Base-by-base conservation (phyloP, 192 early-diverging fungal species). In the Backusella mclennaniae region DNA sequence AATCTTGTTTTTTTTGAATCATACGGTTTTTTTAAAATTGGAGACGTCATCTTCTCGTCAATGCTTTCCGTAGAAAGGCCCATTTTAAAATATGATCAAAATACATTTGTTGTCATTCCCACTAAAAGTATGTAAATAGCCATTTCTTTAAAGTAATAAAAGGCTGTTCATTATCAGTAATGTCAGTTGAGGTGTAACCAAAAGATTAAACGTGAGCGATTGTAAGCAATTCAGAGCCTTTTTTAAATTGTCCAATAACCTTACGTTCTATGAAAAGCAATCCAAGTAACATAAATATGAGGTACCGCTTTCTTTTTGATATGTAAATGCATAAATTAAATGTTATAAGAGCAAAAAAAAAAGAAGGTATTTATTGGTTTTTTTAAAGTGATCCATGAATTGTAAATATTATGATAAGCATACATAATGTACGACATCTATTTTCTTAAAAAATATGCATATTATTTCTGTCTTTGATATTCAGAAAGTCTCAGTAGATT, bases 401-500 rank as follows among this genome's bases (percentile, higher is more conserved):
- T 6, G 19, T 49, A 4, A 49, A 19, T 19, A 49, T 6, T 19
- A 49, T 49, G 6, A n/a, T 49, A n/a, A 49, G n/a, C n/a, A 49
- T 7, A 49, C 33, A 3, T 3, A 33, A 33, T n/a, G 6, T 21
- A n/a, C 46, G n/a, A n/a, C 19, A n/a, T 49, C 26, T 3, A 11
- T 19, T 56, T 7, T 7, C 21, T 56, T 21, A 2, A 56, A 21
- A 21, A 23, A 21, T 19, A 59, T 41, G 35, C 6, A 6, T 36
- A 21, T 33, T 68, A 23, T 69, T 23, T n/a, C 6, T 77, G 69
- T 23, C 77, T 52, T 71, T 89, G 87, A 82, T 94, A 94, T 77
- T 92, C 92, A 81, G 92, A 90, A 39, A 98, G 87, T 29, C 97
- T 89, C 41, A 98, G 79, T 67, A 99, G 84, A 80, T 99, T 99